phyloP scores from a whole-genome alignment of 768 basidiomycete species.

The Russula olivacea region DNA sequence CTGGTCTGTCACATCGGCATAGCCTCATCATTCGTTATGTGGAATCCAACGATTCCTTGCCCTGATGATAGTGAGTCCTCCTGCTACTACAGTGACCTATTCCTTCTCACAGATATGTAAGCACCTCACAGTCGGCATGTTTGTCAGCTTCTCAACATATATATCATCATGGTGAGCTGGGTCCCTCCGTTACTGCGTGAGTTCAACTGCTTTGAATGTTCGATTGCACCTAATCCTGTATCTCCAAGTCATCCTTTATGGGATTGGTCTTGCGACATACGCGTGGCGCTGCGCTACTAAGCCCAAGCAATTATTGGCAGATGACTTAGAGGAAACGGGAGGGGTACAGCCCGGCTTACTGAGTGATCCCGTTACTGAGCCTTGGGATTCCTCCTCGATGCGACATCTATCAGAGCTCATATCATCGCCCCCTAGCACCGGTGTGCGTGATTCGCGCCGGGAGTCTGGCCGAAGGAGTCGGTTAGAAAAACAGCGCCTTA shows the following conservation, averaged over 20 bases:
- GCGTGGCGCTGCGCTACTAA: constrained; percentile 32
- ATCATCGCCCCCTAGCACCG: constrained; percentile 2
- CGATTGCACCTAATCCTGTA: constrained; percentile 3
- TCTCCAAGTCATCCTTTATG: constrained; percentile 40
- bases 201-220: background rate
- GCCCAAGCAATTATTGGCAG: background rate
- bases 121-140: constrained; percentile 38
- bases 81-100: background rate
- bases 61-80: constrained; percentile 36
- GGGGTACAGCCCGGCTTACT: background rate
- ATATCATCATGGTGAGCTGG: constrained; percentile 49
- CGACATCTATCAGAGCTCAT: background rate
- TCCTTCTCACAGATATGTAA: constrained; percentile 21
- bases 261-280: constrained; percentile 38
- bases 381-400: background rate
- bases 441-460: background rate
- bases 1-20: constrained; percentile 41
- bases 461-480: constrained; percentile 19
- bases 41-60: constrained; percentile 42
- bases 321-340: constrained; percentile 5
- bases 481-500: constrained; percentile 26
- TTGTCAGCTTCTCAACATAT: constrained; percentile 46
- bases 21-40: constrained; percentile 40
- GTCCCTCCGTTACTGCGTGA: constrained; percentile 45
- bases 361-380: background rate